Conservation (phyloP, 768 basidiomycete genomes). For the Russula griseocarnosa region DNA sequence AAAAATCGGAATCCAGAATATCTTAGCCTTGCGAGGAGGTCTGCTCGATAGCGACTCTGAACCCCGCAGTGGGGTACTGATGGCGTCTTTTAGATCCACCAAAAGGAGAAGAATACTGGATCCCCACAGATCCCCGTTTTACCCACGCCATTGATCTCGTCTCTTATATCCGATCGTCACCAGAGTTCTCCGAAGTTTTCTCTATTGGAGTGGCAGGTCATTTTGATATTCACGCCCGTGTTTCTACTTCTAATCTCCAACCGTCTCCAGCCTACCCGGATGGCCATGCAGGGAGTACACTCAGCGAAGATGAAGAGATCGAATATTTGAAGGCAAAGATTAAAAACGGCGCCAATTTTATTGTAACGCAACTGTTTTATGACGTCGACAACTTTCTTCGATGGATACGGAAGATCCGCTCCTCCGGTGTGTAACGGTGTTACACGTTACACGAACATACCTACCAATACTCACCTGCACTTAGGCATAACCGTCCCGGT, state of each 20-base stretch:
- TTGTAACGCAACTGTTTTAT: conserved; percentile 96
- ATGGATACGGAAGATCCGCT: conserved; percentile 73
- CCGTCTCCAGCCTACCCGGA: conserved; percentile 75
- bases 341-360: conserved; percentile 92
- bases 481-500: conserved; percentile 86
- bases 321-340: conserved; percentile 78
- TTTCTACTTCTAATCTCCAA: conserved; percentile 14
- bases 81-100: conserved; percentile 66
- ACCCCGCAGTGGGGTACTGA: neutral
- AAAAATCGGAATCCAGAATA: conserved; percentile 76
- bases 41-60: conserved; percentile 26
- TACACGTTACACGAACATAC: neutral
- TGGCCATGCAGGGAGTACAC: conserved; percentile 64
- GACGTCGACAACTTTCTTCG: conserved; percentile 81
- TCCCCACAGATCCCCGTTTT: conserved; percentile 78
- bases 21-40: conserved; percentile 93
- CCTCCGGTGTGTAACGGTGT: conserved; percentile 48
- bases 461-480: neutral
- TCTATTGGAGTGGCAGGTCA: conserved; percentile 93
- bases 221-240: conserved; percentile 8
- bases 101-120: conserved; percentile 90
- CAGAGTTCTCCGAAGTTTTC: conserved; percentile 78
- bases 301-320: conserved; percentile 60
- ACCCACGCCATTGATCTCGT: conserved; percentile 87
- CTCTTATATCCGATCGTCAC: conserved; percentile 72